A percentile compares a stretch with the other conserved stretches of the same genome.
Evolutionary conservation across 257 asterid species (phyloP).

Genomic region (Pogostemon cablin): DNA sequence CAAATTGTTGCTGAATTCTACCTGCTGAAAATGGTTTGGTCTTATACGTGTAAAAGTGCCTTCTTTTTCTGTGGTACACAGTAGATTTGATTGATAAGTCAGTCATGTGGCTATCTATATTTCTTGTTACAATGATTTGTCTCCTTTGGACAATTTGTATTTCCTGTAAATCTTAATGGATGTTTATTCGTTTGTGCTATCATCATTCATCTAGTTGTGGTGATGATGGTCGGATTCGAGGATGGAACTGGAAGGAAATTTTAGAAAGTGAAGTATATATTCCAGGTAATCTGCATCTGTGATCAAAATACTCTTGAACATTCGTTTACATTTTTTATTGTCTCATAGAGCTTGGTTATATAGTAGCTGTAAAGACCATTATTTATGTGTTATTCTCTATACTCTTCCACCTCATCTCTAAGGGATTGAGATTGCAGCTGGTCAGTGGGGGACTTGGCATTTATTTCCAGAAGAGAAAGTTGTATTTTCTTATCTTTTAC

Average conservation of each 20-base stretch:
- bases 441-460: constrained; percentile 1
- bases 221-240: constrained; percentile 90
- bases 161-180: neutral
- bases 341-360: neutral
- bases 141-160: constrained; percentile 4
- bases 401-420: neutral
- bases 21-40: constrained; percentile 16
- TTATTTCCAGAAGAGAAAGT: neutral
- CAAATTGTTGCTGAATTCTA: constrained; percentile 15
- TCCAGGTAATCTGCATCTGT: constrained; percentile 52
- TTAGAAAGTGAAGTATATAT: constrained; percentile 41
- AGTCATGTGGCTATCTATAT: neutral
- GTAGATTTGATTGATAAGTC: neutral
- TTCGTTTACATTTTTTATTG: constrained; percentile 6
- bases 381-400: neutral
- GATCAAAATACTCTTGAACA: constrained; percentile 11
- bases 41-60: neutral
- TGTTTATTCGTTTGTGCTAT: constrained; percentile 33
- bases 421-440: constrained; percentile 15
- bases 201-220: constrained; percentile 69
- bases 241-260: constrained; percentile 86
- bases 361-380: neutral
- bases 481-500: constrained; percentile 6
- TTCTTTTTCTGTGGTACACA: neutral
- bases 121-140: constrained; percentile 9